Conservation (phyloP, 306 rosid species). For the Sindora glabra region DNA sequence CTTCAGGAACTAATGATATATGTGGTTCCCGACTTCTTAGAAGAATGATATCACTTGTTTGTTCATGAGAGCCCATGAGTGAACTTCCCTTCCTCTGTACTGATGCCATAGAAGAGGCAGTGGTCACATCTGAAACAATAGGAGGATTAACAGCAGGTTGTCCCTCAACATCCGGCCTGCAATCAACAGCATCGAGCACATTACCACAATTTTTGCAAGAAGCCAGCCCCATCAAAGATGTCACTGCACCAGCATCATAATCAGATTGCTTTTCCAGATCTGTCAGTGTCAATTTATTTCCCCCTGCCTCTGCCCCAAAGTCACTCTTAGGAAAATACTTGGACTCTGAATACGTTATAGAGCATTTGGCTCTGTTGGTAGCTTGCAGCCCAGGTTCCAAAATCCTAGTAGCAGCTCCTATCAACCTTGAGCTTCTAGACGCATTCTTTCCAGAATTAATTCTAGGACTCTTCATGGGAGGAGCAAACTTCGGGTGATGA, state of each 20-base stretch:
- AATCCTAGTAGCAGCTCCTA: slow-evolving; percentile 78
- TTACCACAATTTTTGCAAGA: slow-evolving; percentile 69
- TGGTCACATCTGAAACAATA: slow-evolving; percentile 23
- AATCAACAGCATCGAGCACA: slow-evolving; percentile 37
- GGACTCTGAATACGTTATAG: slow-evolving; percentile 44
- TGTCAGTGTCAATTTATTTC: slow-evolving; percentile 16
- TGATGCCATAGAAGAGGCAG: slow-evolving; percentile 27
- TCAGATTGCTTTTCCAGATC: slow-evolving; percentile 21
- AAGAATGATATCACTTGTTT: slow-evolving; percentile 31
- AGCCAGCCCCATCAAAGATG: slow-evolving; percentile 37
- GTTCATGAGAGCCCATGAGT: slow-evolving; percentile 22
- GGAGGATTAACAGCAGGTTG: slow-evolving; percentile 21
- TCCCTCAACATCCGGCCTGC: slow-evolving; percentile 27
- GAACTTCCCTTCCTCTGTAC: slow-evolving; percentile 29
- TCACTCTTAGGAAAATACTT: slow-evolving; percentile 19
- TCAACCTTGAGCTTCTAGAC: slow-evolving; percentile 61
- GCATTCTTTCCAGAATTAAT: slow-evolving; percentile 40
- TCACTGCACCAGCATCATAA: slow-evolving; percentile 19
- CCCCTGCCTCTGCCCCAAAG: slow-evolving; percentile 10
- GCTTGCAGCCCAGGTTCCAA: slow-evolving; percentile 84
- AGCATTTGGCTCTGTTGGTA: slow-evolving; percentile 37
- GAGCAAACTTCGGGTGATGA: slow-evolving; percentile 39
- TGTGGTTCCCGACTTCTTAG: slow-evolving; percentile 26
- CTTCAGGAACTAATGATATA: slow-evolving; percentile 20
- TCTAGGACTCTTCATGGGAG: slow-evolving; percentile 64